A percentile compares a stretch with the other conserved stretches of the same genome.
phyloP scores from a whole-genome alignment of 345 rosid genomes.

The Eucalyptus grandis region DNA sequence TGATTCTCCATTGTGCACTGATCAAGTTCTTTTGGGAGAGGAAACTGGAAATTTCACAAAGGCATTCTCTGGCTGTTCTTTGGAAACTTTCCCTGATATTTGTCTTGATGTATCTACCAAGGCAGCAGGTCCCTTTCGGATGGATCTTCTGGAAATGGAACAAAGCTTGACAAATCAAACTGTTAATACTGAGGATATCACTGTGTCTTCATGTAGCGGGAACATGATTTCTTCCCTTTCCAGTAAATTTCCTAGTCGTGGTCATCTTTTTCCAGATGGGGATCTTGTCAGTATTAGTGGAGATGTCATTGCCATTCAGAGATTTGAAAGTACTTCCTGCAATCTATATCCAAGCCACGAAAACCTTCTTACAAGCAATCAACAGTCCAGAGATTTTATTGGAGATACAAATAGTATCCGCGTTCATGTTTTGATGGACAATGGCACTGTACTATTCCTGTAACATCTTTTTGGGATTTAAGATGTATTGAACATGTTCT shows the following conservation, averaged over 20 bases:
- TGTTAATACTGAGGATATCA: conserved; percentile 6
- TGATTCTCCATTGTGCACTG: conserved; percentile 9
- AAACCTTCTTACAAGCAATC: conserved; percentile 1
- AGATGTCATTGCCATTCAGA: conserved; percentile 39
- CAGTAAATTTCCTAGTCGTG: conserved; percentile 11
- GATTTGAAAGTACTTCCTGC: conserved; percentile 7
- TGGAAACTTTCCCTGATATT: conserved; percentile 32
- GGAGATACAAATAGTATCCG: conserved; percentile 11
- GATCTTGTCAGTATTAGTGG: conserved; percentile 42
- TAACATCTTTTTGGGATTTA: neutral
- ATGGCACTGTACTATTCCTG: conserved; percentile 36
- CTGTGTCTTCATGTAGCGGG: conserved; percentile 3
- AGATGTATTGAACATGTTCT: neutral
- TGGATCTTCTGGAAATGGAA: conserved; percentile 20
- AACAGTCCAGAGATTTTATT: conserved; percentile 2
- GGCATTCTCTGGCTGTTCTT: neutral
- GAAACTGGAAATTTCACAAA: conserved; percentile 3
- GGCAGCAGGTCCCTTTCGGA: conserved; percentile 16
- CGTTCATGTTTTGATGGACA: conserved; percentile 37
- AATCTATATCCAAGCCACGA: conserved; percentile 3
- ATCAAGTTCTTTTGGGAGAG: conserved; percentile 5
- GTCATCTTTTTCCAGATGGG: conserved; percentile 46
- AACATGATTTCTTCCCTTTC: neutral
- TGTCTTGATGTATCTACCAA: conserved; percentile 33
- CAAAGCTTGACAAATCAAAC: conserved; percentile 10